These are phyloP conservation scores for peach (Prunus persica) DNA, from an alignment of 306 rosid species.

Conservation along the genomic window Prunus_persica_NCBIv2 NC_034014.1:2115001-2115500, in stretches of 20 bases:
- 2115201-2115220: constrained; percentile 22
- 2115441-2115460: constrained; percentile 90
- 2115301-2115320: constrained; percentile 46
- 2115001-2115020: constrained; percentile 53
- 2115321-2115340: constrained; percentile 60
- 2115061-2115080: constrained; percentile 22
- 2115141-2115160: constrained; percentile 38
- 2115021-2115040: constrained; percentile 39
- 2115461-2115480: constrained; percentile 15
- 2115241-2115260: constrained; percentile 49
- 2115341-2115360: constrained; percentile 60
- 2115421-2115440: constrained; percentile 38
- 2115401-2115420: constrained; percentile 46
- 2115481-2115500: too few relatives aligned
- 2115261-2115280: constrained; percentile 58
- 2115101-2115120: constrained; percentile 65
- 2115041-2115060: constrained; percentile 33
- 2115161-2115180: constrained; percentile 43
- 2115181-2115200: constrained; percentile 26
- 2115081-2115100: constrained; percentile 12
- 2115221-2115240: background rate
- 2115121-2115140: constrained; percentile 55
- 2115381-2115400: constrained; percentile 61
- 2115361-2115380: constrained; percentile 54
- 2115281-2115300: constrained; percentile 55